Evolutionary conservation across 306 rosid species (phyloP), one percentile per base, ranked within the genome.

Genomic region (Geum urbanum): DNA sequence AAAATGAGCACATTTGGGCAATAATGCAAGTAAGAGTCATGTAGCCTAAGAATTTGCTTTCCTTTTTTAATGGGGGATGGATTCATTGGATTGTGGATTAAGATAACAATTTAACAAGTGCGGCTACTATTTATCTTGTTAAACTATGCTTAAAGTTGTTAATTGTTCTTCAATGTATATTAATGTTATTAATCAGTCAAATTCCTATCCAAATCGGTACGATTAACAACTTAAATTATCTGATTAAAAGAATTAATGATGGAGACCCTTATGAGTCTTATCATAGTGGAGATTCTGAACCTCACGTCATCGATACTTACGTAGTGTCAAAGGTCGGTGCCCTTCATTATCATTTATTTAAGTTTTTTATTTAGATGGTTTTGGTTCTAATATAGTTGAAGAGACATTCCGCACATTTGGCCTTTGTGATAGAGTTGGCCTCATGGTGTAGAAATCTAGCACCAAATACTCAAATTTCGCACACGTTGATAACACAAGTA

Each of bases 11-110:
- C 65, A 35, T 15, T 60, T 15, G 46, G 27, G 46, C 65, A 59
- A 59, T 59, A 59, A 59, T 59, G 65, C 46, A 59, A 15, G 32
- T 40, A 35, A 59, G 65, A 27, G 65, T 59, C 65, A 59, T 27
- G 63, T 32, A 32, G 5, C 10, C 63, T 58, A 60, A 32, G 14
- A 60, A 15, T 37, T 37, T 37, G 4, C 20, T 58, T 15, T 32
- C 24, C 60, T 0, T 55, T 32, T 32, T 59, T 59, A 13, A 35
- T 6, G 35, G 15, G 35, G 19, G 44, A 58, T 58, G 1, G 14
- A 57, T 37, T 57, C 41, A 32, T 32, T 57, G 63, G 63, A 35
- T 55, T 58, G 37, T 32, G 37, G 37, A 2, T 53, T 5, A 27
- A 0, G 63, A 58, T 58, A 35, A 13, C 37, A 32, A 32, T 32